Evolutionary conservation across 2,329 filamentous ascomycete species (phyloP).

Genomic region (Ascochyta viciae-villosae): DNA sequence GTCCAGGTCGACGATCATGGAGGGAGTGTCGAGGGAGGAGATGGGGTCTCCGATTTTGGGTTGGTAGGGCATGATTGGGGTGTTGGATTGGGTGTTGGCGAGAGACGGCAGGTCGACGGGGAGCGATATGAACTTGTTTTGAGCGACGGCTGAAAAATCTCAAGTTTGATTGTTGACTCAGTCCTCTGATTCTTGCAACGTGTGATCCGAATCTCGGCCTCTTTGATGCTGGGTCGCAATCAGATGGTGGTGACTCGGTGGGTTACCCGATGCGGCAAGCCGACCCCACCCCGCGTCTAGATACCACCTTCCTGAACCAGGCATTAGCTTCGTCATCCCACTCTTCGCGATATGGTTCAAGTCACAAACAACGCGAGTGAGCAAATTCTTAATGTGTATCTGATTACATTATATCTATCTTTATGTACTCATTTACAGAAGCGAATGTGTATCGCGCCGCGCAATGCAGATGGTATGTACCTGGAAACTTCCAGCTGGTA

Average conservation of each 20-base stretch:
- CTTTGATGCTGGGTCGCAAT: neutral
- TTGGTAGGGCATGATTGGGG: conserved; percentile 41
- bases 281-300: conserved; percentile 10
- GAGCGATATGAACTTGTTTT: neutral
- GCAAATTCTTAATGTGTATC: neutral
- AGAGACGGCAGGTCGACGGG: neutral
- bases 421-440: conserved; percentile 3
- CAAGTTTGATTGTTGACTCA: neutral
- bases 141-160: neutral
- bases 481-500: conserved; percentile 3
- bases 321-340: conserved; percentile 7
- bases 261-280: conserved; percentile 9
- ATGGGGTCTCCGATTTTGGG: conserved; percentile 55
- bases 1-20: conserved; percentile 63
- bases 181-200: neutral
- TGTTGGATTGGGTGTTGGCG: neutral
- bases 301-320: conserved; percentile 20
- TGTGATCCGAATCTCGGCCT: neutral
- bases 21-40: conserved; percentile 60
- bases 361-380: neutral
- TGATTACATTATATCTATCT: conserved; percentile 16
- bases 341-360: neutral
- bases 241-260: conserved; percentile 1
- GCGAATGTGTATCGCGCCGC: neutral
- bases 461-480: conserved; percentile 11